A percentile compares a stretch with the other conserved stretches of the same genome.
phyloP scores from a whole-genome alignment of 2,329 filamentous ascomycete species.

The Apiospora saccharicola region DNA sequence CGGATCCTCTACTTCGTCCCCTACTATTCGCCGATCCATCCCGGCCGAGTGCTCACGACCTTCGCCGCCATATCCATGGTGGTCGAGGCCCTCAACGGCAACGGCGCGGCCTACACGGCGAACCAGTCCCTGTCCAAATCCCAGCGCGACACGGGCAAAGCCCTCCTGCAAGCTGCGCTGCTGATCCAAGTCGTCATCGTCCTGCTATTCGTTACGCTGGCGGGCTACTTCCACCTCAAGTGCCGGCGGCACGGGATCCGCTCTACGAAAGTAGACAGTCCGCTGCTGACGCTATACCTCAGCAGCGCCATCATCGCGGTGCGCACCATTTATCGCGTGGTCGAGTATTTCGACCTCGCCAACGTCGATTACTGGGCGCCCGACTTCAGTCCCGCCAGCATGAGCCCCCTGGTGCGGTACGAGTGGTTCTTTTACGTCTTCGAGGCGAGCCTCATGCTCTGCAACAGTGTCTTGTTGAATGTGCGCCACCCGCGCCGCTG shows the following conservation, averaged over 20 bases:
- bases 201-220: slow-evolving; percentile 55
- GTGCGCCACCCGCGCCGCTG: slow-evolving; percentile 57
- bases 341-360: slow-evolving; percentile 65
- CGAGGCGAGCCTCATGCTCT: slow-evolving; percentile 60
- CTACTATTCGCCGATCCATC: slow-evolving; percentile 58
- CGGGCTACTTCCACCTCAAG: slow-evolving; percentile 56
- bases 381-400: slow-evolving; percentile 44
- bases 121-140: slow-evolving; percentile 50
- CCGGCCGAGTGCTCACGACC: slow-evolving; percentile 49
- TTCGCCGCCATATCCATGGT: slow-evolving; percentile 53
- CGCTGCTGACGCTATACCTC: slow-evolving; percentile 58
- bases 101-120: slow-evolving; percentile 56
- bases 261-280: slow-evolving; percentile 40
- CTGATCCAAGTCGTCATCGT: slow-evolving; percentile 64
- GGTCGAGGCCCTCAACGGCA: slow-evolving; percentile 57
- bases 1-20: slow-evolving; percentile 65
- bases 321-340: slow-evolving; percentile 64
- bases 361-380: slow-evolving; percentile 48
- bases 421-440: slow-evolving; percentile 69
- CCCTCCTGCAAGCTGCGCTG: slow-evolving; percentile 58
- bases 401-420: slow-evolving; percentile 59
- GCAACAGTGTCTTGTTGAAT: slow-evolving; percentile 59
- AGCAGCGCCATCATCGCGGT: slow-evolving; percentile 57
- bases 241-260: slow-evolving; percentile 48
- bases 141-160: slow-evolving; percentile 51